These are phyloP conservation scores for Cytospora piceae DNA, from an alignment of 2,329 filamentous ascomycete species.

Conservation along the genomic window DNA sequence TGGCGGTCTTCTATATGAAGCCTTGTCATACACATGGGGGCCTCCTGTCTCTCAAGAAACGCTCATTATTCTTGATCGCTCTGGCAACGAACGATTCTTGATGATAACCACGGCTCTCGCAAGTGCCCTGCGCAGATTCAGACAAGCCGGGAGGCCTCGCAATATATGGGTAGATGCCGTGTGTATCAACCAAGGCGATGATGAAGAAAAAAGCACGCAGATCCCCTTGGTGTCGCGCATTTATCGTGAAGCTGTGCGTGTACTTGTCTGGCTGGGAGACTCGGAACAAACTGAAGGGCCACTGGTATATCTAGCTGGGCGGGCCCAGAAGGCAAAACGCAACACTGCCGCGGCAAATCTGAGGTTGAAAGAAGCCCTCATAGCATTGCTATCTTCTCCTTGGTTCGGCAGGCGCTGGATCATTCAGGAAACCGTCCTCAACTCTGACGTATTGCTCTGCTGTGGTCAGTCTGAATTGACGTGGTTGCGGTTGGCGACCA, in stretches of 20 bases:
- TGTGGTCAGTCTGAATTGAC: not conserved
- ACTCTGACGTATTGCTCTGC: not conserved
- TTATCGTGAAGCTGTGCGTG: not conserved
- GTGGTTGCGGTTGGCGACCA: not conserved
- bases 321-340: not conserved
- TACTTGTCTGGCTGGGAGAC: slow-evolving; percentile 17
- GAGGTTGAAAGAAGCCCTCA: not conserved
- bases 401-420: not conserved
- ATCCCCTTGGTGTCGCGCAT: slow-evolving; percentile 5
- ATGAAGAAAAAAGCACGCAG: slow-evolving; percentile 3
- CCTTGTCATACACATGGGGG: slow-evolving; percentile 13
- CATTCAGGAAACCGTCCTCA: not conserved
- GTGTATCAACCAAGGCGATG: slow-evolving; percentile 18
- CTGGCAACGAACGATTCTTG: too few species aligned
- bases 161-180: too few species aligned
- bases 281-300: slow-evolving; percentile 1
- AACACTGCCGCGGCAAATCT: not conserved
- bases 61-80: too few species aligned
- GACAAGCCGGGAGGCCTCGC: too few species aligned
- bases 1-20: not conserved
- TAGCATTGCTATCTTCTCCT: not conserved
- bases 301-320: not conserved
- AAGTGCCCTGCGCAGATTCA: too few species aligned
- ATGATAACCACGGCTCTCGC: too few species aligned
- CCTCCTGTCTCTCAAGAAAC: not conserved